phyloP scores from a whole-genome alignment of 192 early-diverging fungal species.

The Pilaira anomala region DNA sequence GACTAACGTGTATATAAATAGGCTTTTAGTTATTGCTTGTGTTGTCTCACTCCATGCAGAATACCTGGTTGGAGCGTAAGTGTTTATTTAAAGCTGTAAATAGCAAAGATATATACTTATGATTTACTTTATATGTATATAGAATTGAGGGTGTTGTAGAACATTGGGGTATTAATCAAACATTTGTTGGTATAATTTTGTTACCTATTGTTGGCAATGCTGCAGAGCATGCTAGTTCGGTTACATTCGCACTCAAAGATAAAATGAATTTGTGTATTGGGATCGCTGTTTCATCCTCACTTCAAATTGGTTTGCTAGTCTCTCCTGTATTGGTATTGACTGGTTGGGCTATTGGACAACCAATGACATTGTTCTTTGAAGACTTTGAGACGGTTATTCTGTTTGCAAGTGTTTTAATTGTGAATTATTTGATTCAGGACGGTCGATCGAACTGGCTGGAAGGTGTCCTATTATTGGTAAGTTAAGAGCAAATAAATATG shows the following conservation, averaged over 20 bases:
- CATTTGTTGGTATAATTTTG: slow-evolving; percentile 91
- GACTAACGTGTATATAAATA: background rate
- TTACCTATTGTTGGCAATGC: slow-evolving; percentile 82
- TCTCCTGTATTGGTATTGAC: slow-evolving; percentile 65
- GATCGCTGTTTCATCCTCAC: slow-evolving; percentile 39
- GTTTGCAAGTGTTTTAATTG: slow-evolving; percentile 75
- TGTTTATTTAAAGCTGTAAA: too few relatives aligned
- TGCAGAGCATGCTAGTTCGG: slow-evolving; percentile 78
- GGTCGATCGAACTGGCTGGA: slow-evolving; percentile 92
- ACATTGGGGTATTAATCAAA: slow-evolving; percentile 64
- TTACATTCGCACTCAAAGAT: slow-evolving; percentile 81
- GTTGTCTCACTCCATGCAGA: slow-evolving; percentile 79
- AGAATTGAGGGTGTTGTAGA: slow-evolving; percentile 67
- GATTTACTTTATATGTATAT: background rate
- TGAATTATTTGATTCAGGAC: slow-evolving; percentile 76
- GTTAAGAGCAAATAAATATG: background rate
- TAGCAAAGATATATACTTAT: too few relatives aligned
- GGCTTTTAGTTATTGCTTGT: slow-evolving; percentile 59
- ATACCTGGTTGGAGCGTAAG: slow-evolving; percentile 70
- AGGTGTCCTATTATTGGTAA: slow-evolving; percentile 75
- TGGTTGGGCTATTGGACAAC: slow-evolving; percentile 84
- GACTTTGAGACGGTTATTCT: slow-evolving; percentile 79
- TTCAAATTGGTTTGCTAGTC: slow-evolving; percentile 85
- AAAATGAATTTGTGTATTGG: slow-evolving; percentile 84
- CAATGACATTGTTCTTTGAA: slow-evolving; percentile 82